Percentiles rank a stretch among this genome's conserved stretches.
Evolutionary conservation across 2,329 filamentous ascomycete genomes (phyloP).

Genomic region (Hypoxylon sp.): DNA sequence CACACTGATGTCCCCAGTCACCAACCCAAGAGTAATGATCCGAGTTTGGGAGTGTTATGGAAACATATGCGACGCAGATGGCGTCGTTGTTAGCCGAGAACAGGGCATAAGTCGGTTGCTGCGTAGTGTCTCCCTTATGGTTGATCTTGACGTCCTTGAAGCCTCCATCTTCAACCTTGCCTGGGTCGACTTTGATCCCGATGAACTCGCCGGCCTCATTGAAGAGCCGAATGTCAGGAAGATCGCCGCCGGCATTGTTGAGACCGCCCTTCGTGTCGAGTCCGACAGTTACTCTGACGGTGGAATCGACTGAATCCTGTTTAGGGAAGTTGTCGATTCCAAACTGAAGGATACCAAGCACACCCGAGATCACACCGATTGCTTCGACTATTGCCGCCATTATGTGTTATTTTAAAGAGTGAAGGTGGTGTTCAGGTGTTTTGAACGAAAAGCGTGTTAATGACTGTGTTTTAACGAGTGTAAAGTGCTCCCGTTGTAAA

Average conservation of each 20-base stretch:
- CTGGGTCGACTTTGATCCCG: constrained; percentile 43
- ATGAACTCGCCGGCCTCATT: constrained; percentile 49
- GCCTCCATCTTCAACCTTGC: constrained; percentile 42
- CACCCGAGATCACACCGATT: constrained; percentile 43
- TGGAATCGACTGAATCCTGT: constrained; percentile 35
- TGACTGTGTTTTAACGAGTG: constrained; percentile 14
- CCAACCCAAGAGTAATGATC: constrained; percentile 47
- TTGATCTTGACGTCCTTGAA: constrained; percentile 41
- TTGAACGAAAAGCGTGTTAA: neutral
- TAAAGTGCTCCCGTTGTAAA: constrained; percentile 21
- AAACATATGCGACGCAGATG: constrained; percentile 47
- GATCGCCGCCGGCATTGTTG: constrained; percentile 46
- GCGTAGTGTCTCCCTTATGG: constrained; percentile 34
- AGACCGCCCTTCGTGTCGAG: constrained; percentile 45
- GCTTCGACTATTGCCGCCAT: constrained; percentile 42
- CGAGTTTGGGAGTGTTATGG: constrained; percentile 41
- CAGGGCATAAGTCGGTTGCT: constrained; percentile 49
- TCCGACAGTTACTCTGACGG: constrained; percentile 43
- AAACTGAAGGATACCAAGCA: constrained; percentile 47
- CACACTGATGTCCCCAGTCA: constrained; percentile 49
- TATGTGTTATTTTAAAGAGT: constrained; percentile 8
- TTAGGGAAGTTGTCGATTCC: constrained; percentile 41
- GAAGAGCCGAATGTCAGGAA: constrained; percentile 51
- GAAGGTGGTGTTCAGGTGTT: neutral
- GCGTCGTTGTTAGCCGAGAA: constrained; percentile 50